Evolutionary conservation across 768 basidiomycete species (phyloP).

Genomic region (Leccinum olivaceopallidum): DNA sequence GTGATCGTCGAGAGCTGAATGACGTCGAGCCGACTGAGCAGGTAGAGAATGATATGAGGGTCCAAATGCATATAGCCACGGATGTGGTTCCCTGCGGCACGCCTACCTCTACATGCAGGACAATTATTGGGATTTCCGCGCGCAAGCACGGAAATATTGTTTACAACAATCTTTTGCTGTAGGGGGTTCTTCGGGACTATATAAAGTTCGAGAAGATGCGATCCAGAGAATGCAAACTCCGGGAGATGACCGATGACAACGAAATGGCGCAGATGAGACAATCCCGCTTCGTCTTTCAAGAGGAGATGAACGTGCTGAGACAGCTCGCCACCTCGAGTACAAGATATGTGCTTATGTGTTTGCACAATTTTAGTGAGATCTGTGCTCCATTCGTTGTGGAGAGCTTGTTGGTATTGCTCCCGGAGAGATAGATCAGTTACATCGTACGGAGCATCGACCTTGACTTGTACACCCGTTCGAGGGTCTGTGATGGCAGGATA

Average conservation of each 20-base stretch:
- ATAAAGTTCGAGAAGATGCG: constrained; percentile 23
- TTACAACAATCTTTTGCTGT: constrained; percentile 1
- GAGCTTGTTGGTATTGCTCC: constrained; percentile 5
- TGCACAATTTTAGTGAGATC: background rate
- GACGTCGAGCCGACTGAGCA: constrained; percentile 2
- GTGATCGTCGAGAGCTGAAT: constrained; percentile 2
- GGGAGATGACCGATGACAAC: constrained; percentile 6
- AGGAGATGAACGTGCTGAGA: constrained; percentile 6
- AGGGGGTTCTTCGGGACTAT: constrained; percentile 3
- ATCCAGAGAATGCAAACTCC: constrained; percentile 21
- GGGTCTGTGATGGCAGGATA: constrained; percentile 19
- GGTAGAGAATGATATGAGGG: constrained; percentile 12
- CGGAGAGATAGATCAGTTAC: constrained; percentile 1
- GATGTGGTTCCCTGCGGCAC: constrained; percentile 8
- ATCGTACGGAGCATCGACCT: constrained; percentile 18
- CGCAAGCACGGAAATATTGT: constrained; percentile 16
- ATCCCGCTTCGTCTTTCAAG: background rate
- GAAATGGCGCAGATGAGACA: constrained; percentile 9
- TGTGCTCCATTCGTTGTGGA: constrained; percentile 6
- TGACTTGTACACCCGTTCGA: constrained; percentile 2
- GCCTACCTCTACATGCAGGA: constrained; percentile 13
- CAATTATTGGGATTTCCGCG: constrained; percentile 10
- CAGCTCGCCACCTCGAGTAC: background rate
- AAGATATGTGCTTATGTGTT: background rate
- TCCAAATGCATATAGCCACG: constrained; percentile 20